These are phyloP conservation scores for Ophiostoma ips DNA, from an alignment of 2,329 filamentous ascomycete genomes.

Conservation along the genomic window DNA sequence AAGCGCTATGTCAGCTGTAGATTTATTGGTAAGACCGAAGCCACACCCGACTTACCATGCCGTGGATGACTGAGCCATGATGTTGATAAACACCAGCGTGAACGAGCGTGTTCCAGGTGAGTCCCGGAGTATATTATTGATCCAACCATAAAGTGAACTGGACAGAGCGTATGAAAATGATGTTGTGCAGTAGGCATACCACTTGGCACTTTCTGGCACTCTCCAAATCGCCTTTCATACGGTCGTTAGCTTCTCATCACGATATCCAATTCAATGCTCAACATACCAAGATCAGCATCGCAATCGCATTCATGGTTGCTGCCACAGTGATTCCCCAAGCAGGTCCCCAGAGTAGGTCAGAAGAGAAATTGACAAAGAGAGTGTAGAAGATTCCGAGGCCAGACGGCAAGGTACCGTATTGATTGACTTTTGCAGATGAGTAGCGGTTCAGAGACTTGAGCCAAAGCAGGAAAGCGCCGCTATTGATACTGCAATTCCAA, in stretches of 20 bases:
- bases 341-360: constrained; percentile 37
- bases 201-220: constrained; percentile 39
- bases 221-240: constrained; percentile 31
- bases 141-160: constrained; percentile 41
- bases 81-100: constrained; percentile 28
- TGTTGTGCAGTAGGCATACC: constrained; percentile 38
- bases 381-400: constrained; percentile 44
- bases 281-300: constrained; percentile 31
- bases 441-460: constrained; percentile 32
- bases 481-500: constrained; percentile 37
- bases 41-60: constrained; percentile 26
- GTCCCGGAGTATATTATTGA: constrained; percentile 34
- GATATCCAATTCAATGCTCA: not conserved
- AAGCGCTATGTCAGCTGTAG: not conserved
- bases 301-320: constrained; percentile 35
- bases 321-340: constrained; percentile 41
- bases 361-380: constrained; percentile 38
- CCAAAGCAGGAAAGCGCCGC: constrained; percentile 42
- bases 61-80: constrained; percentile 38
- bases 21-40: too few relatives aligned
- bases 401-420: constrained; percentile 2
- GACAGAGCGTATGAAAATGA: constrained; percentile 38
- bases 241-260: not conserved
- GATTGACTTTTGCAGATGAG: constrained; percentile 3
- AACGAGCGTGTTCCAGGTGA: constrained; percentile 29